Evolutionary conservation across 371 early-diverging fungal genomes (phyloP).

Genomic region (Enteropsectra breve): DNA sequence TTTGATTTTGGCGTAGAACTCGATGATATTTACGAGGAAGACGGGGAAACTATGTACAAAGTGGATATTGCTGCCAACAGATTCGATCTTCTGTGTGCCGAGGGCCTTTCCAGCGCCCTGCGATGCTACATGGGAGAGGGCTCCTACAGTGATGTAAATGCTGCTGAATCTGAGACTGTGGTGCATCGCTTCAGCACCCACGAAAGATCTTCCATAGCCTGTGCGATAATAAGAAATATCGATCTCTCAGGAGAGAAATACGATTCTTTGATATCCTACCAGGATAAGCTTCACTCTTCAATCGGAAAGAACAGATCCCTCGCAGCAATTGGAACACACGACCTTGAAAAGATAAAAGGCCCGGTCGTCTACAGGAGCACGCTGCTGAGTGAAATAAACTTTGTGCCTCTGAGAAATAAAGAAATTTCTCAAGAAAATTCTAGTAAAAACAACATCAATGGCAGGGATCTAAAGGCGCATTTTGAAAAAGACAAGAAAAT

Average conservation of each 20-base stretch:
- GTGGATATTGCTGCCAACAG: conserved; percentile 98
- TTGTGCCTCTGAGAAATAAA: conserved; percentile 76
- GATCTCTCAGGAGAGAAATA: conserved; percentile 72
- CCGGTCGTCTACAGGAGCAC: conserved; percentile 87
- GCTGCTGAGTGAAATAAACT: conserved; percentile 74
- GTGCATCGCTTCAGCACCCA: conserved; percentile 59
- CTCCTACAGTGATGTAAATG: conserved; percentile 20
- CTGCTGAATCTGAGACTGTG: conserved; percentile 12
- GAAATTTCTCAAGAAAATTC: too few species aligned
- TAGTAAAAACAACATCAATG: conserved; percentile 73
- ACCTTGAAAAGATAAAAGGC: conserved; percentile 80
- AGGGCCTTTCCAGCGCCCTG: conserved; percentile 48
- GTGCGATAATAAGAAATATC: conserved; percentile 80
- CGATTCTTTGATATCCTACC: conserved; percentile 87
- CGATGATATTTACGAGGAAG: conserved; percentile 75
- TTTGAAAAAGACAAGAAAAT: conserved; percentile 76
- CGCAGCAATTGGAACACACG: conserved; percentile 96
- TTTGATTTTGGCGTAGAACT: conserved; percentile 98
- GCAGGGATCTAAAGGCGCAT: conserved; percentile 72
- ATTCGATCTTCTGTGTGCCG: conserved; percentile 62
- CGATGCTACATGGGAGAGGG: conserved; percentile 35
- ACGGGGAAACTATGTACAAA: conserved; percentile 70
- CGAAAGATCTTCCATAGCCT: conserved; percentile 77
- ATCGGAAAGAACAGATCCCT: conserved; percentile 86
- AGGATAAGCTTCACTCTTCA: conserved; percentile 94